Base-by-base conservation (phyloP, 2,329 filamentous ascomycete genomes). In the Botrytis galanthina region DNA sequence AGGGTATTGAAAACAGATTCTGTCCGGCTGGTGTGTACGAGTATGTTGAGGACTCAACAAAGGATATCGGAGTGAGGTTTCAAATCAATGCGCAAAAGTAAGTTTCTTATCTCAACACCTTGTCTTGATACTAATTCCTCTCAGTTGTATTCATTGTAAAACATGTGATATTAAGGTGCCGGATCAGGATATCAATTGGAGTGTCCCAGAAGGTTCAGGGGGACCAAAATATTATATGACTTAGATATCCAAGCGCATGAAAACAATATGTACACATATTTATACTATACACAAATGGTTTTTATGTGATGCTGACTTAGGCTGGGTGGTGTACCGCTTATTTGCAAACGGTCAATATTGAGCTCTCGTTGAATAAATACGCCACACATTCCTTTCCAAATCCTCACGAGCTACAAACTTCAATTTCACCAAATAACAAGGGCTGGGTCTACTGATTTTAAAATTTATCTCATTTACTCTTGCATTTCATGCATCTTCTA, bases 161-260 rank as follows among this genome's bases (percentile, higher is more conserved):
- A 99, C 96, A 22, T 99, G 96, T 82, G 96, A 99, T 83, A 99
- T 99, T 85, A 99, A 99, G 85, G 95, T 94, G 26, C 96, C 96
- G 12, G 89, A 91, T 75, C 96, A 99, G 75, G 96, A 98, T 81
- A 98, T 99, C 84, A 75, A 74, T 39, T 75, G 74, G 74, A 71
- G 64, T 32, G 70, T 70, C 0, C 74, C 74, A 8, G 68, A 75
- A 82, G 95, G 96, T 77, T 96, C 95, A 70, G 96, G 91, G 78
- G 90, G 90, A 1, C 90, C 90, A 51, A 91, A 92, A 82, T 92
- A 92, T 81, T 91, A 90, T 83, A 90, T 91, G 88, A 90, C 89
- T 37, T 81, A 78, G 74, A 61, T 66, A 54, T 72, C 48, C 39
- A 14, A 42, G 37, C n/a, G n/a, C n/a, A 32, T 42, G 10, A 46